Evolutionary conservation across 306 rosid species (phyloP), one percentile per base, ranked within the genome.

Genomic region (Prunus davidiana): DNA sequence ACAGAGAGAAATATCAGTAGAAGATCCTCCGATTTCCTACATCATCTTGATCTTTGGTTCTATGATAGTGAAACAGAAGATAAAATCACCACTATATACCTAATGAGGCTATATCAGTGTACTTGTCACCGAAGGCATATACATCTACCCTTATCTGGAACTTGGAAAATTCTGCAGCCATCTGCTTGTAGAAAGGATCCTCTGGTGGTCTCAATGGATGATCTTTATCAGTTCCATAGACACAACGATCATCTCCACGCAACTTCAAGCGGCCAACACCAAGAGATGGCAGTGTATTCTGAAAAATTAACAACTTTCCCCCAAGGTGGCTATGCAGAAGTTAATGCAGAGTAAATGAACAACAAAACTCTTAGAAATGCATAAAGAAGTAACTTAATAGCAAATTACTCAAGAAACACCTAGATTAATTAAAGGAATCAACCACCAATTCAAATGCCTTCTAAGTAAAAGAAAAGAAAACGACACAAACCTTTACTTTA

Each of bases 121-220:
- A 96, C 81, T 92, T 96, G 86, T 96, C 99, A 88, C 99, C 89
- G 82, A 96, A 91, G 67, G 97, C 93, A 84, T 85, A 96, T 20
- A 96, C 79, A 77, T 96, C 84, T 58, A 84, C 90, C 67, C 92
- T 90, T 79, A 92, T 96, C 83, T 96, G 99, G 87, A 77, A 88
- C 83, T 96, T 96, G 38, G 97, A 87, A 82, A 96, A 89, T 83
- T 92, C 99, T 50, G 99, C 99, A 75, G 99, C 99, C 99, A 96
- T 92, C 82, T 96, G 99, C 87, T 96, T 96, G 89, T 92, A 96
- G 79, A 93, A 89, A 68, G 97, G 99, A 87, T 96, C 99, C 83
- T 96, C 98, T 0, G 99, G 97, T 74, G 89, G 76, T 81, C 99
- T 91, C 70, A 89, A 76, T 50, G 78, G 83, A 78, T 92, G 91